Base-by-base conservation (phyloP, 2,329 filamentous ascomycete species). In the Talaromyces sp. region DNA sequence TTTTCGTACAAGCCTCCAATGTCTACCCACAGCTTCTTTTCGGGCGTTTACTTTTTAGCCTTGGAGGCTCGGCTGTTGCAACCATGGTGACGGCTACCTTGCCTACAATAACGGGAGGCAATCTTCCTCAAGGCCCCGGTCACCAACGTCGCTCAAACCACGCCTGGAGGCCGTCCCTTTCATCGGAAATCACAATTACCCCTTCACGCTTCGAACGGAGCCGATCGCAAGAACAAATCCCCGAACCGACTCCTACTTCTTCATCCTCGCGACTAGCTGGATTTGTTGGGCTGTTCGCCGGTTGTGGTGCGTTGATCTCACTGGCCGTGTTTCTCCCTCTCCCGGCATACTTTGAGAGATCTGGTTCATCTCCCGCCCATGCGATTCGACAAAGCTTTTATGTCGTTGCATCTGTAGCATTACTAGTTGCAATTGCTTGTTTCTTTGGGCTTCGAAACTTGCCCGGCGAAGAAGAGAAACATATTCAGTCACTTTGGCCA, bases 61-160 rank as follows among this genome's bases (percentile, higher is more conserved):
- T 97, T 19, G 95, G 95, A 27, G 95, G 91, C 22, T 93, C 93
- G n/a, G 95, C 94, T 25, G 88, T 91, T 84, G 93, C 93, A 15
- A 98, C 95, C 1, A 99, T 99, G 95, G 95, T 99, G 22, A 98
- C 95, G 8, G 95, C 95, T 3, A 92, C 96, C 54, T 83, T 99
- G 27, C 95, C 95, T 1, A 89, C 84, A 31, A 87, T 90, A 78
- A 86, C 86, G 34, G 72, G 75, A 67, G 63, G 67, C 61, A 68
- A 72, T 49, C 68, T 71, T 45, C 34, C 65, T 60, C 36, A 43
- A 59, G 45, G 8, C 45, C 13, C 53, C 8, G 74, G 8, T 73
- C 72, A 59, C n/a, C 61, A 61, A 25, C 61, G 43, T 45, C 65
- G 47, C 45, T 58, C 51, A 56, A 38, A 67, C 13, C 65, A 67